Evolutionary conservation across 805 yeast species (phyloP).

Genomic region (Vanderwaltozyma verrucispora): DNA sequence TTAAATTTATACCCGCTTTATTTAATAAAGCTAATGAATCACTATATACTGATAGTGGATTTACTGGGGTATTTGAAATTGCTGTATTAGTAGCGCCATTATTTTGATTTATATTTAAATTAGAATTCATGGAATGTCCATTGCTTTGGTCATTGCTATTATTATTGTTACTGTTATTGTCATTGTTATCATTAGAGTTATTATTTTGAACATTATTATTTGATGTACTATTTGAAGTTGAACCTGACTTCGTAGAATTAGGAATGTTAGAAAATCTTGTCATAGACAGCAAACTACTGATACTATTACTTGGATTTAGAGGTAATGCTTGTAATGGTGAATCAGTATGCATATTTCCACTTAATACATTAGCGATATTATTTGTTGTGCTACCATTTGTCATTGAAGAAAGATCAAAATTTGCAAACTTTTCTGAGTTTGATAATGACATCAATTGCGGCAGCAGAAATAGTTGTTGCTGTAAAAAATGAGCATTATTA

Average conservation of each 20-base stretch:
- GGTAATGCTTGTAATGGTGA: constrained; percentile 3
- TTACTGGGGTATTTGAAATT: not conserved
- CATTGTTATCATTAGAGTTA: not conserved
- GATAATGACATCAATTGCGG: constrained; percentile 8
- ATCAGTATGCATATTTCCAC: not conserved
- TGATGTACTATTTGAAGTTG: not conserved
- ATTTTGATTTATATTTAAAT: too few relatives aligned
- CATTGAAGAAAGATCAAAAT: not conserved
- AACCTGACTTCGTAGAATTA: not conserved
- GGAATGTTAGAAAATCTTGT: constrained; percentile 1
- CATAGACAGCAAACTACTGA: constrained; percentile 4
- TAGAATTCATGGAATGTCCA: too few relatives aligned
- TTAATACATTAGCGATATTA: not conserved
- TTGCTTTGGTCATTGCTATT: not conserved
- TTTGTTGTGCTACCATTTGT: not conserved
- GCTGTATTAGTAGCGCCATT: not conserved
- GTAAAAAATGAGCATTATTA: constrained; percentile 7
- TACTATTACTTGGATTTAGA: constrained; percentile 1
- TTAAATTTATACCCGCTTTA: constrained; percentile 6
- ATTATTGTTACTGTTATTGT: not conserved
- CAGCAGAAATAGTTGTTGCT: constrained; percentile 14
- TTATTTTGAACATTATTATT: not conserved
- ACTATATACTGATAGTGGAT: not conserved
- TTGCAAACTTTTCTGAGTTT: constrained; percentile 2
- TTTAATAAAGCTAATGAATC: constrained; percentile 2